phyloP scores from a whole-genome alignment of 2,329 filamentous ascomycete genomes.

The Sporothrix pseudoabietina region DNA sequence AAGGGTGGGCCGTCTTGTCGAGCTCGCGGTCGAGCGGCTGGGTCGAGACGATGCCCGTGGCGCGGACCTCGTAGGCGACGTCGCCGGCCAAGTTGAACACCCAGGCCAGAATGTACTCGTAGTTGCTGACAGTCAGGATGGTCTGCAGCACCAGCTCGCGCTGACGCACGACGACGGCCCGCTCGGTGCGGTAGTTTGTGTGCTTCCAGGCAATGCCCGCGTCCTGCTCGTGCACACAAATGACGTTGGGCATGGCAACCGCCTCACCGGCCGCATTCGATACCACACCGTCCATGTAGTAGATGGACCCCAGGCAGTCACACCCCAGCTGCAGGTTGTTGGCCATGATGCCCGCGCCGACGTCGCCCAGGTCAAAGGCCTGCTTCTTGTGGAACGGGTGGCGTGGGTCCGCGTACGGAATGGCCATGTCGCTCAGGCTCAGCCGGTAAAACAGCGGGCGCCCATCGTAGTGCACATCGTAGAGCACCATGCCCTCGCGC shows the following conservation, averaged over 20 bases:
- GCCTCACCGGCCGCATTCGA: slow-evolving; percentile 55
- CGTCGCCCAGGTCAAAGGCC: slow-evolving; percentile 73
- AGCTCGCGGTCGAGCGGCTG: slow-evolving; percentile 56
- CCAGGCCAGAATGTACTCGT: slow-evolving; percentile 62
- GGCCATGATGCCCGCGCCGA: slow-evolving; percentile 65
- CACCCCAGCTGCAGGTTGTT: slow-evolving; percentile 71
- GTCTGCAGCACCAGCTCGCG: slow-evolving; percentile 68
- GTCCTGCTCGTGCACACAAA: slow-evolving; percentile 72
- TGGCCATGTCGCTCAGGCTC: slow-evolving; percentile 69
- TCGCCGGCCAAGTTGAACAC: slow-evolving; percentile 64
- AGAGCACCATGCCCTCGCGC: slow-evolving; percentile 69
- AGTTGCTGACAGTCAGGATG: slow-evolving; percentile 70
- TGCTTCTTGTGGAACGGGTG: slow-evolving; percentile 69
- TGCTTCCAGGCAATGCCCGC: slow-evolving; percentile 73
- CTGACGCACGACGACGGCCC: slow-evolving; percentile 61
- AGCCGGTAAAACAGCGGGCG: slow-evolving; percentile 68
- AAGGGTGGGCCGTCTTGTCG: slow-evolving; percentile 52
- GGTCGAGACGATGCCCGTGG: slow-evolving; percentile 66
- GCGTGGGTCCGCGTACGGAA: slow-evolving; percentile 65
- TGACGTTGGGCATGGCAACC: slow-evolving; percentile 54
- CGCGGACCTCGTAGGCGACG: slow-evolving; percentile 63
- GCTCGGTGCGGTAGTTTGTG: slow-evolving; percentile 66
- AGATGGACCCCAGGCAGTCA: slow-evolving; percentile 68
- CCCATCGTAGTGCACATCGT: slow-evolving; percentile 68
- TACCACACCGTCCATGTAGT: slow-evolving; percentile 62